phyloP scores from a whole-genome alignment of 306 rosid species.

The Gillenia trifoliata region DNA sequence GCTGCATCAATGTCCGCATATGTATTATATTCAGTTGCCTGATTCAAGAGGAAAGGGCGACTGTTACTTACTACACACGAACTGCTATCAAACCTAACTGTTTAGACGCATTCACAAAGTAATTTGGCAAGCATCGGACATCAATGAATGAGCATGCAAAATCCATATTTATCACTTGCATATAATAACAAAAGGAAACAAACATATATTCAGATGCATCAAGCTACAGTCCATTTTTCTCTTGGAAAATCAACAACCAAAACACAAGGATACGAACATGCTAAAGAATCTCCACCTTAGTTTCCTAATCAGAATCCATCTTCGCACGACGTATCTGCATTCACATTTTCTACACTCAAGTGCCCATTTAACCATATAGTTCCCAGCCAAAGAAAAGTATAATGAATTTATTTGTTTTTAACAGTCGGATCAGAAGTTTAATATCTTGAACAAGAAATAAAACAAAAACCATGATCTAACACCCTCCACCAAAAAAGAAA shows the following conservation, averaged over 20 bases:
- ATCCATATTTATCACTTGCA: background rate
- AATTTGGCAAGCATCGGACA: background rate
- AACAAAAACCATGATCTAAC: background rate
- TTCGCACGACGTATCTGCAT: background rate
- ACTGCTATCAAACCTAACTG: background rate
- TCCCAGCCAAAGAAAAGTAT: background rate
- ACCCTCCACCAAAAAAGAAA: background rate
- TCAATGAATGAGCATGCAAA: background rate
- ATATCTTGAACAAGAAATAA: background rate
- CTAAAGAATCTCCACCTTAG: background rate
- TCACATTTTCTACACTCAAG: background rate
- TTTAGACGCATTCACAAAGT: background rate
- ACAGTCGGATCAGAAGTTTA: background rate
- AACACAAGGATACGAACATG: background rate
- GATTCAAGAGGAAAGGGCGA: constrained; percentile 44
- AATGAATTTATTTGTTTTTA: background rate
- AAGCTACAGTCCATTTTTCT: background rate
- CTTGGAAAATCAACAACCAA: background rate
- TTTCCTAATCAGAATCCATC: background rate
- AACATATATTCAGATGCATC: background rate
- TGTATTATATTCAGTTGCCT: constrained; percentile 92
- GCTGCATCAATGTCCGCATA: constrained; percentile 93
- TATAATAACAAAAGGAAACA: background rate
- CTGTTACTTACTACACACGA: constrained; percentile 23
- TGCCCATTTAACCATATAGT: background rate